phyloP scores from a whole-genome alignment of 225 moss, liverwort and hornwort species.

The Thuidium tamariscinum region DNA sequence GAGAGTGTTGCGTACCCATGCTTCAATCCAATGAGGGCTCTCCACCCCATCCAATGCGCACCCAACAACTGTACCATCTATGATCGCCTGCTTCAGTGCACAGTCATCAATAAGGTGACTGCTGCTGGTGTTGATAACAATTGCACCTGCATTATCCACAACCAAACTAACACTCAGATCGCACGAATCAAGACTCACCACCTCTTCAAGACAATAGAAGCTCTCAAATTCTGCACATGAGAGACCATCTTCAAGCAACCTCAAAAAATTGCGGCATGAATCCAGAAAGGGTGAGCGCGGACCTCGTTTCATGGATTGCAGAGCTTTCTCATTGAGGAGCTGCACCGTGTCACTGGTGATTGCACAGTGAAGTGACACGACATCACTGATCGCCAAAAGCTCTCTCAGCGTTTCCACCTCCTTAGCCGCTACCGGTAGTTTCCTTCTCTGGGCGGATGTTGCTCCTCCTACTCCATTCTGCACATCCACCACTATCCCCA shows the following conservation, averaged over 20 bases:
- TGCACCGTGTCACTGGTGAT: slow-evolving; percentile 72
- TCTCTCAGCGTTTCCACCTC: slow-evolving; percentile 66
- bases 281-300: neutral
- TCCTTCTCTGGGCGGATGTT: slow-evolving; percentile 14
- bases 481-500: slow-evolving; percentile 32
- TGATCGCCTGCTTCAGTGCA: slow-evolving; percentile 84
- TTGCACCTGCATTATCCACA: slow-evolving; percentile 49
- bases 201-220: neutral
- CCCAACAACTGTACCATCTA: slow-evolving; percentile 74
- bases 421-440: slow-evolving; percentile 52
- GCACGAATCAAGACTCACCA: neutral
- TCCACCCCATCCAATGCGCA: slow-evolving; percentile 92
- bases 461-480: slow-evolving; percentile 27
- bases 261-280: neutral
- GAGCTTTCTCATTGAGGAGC: slow-evolving; percentile 66
- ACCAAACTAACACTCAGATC: slow-evolving; percentile 5
- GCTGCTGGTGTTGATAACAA: slow-evolving; percentile 90
- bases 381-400: slow-evolving; percentile 67
- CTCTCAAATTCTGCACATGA: neutral
- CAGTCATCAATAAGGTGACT: slow-evolving; percentile 91
- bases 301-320: slow-evolving; percentile 73
- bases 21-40: slow-evolving; percentile 94
- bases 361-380: slow-evolving; percentile 79
- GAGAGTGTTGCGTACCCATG: slow-evolving; percentile 56
- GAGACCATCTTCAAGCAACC: neutral